Conservation (phyloP, 1,139 yeast species). For the Nematodospora anomalae region DNA sequence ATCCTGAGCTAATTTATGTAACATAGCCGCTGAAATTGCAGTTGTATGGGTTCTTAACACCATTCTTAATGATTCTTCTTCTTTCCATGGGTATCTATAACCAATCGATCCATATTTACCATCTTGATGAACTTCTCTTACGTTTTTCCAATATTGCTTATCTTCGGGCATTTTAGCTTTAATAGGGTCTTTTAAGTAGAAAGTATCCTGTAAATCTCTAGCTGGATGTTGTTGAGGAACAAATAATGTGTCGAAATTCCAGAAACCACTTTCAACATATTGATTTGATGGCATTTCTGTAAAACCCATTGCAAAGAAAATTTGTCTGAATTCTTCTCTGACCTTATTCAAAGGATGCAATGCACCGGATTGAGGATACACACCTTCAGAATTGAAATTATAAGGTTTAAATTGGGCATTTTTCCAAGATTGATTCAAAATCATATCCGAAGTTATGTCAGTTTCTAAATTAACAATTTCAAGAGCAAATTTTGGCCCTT, state of each 20-base stretch:
- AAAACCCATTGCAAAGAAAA: slow-evolving; percentile 97
- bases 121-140: slow-evolving; percentile 79
- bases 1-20: slow-evolving; percentile 81
- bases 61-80: slow-evolving; percentile 82
- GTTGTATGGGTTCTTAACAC: slow-evolving; percentile 98
- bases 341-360: slow-evolving; percentile 95
- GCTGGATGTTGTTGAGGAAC: slow-evolving; percentile 99
- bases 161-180: slow-evolving; percentile 82
- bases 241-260: slow-evolving; percentile 95
- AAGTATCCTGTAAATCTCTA: slow-evolving; percentile 97
- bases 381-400: slow-evolving; percentile 94
- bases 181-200: slow-evolving; percentile 90
- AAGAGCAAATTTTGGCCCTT: slow-evolving; percentile 82
- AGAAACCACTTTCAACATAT: slow-evolving; percentile 96
- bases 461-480: slow-evolving; percentile 84
- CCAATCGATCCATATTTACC: slow-evolving; percentile 96
- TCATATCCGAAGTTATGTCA: slow-evolving; percentile 92
- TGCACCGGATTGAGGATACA: slow-evolving; percentile 84
- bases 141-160: slow-evolving; percentile 70
- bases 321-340: slow-evolving; percentile 95
- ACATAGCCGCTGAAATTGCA: slow-evolving; percentile 86
- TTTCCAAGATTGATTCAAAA: slow-evolving; percentile 78
- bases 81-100: slow-evolving; percentile 97
- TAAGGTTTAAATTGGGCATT: slow-evolving; percentile 87
- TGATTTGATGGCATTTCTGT: slow-evolving; percentile 98